Conservation (phyloP, 1,284 basidiomycete genomes). For the Ceratobasidium sp. region DNA sequence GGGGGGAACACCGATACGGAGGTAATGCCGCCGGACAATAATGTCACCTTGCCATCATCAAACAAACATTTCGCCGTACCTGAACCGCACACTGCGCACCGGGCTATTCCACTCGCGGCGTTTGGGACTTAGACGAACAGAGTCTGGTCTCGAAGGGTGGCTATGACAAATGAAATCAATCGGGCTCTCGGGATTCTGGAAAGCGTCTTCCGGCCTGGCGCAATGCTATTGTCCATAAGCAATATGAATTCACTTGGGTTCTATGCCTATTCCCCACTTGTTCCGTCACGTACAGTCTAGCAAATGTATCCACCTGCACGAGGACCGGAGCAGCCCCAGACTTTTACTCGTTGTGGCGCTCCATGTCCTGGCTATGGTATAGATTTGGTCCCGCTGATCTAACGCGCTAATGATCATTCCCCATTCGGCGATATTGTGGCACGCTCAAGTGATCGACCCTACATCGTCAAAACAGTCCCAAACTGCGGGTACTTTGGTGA, state of each 20-base stretch:
- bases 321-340: neutral
- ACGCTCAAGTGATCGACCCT: neutral
- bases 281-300: neutral
- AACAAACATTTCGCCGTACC: too few species aligned
- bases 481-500: neutral
- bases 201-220: too few species aligned
- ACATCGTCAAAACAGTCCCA: neutral
- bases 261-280: neutral
- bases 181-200: neutral
- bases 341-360: neutral
- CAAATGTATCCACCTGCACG: neutral
- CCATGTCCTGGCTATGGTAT: neutral
- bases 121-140: constrained; percentile 5
- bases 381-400: neutral
- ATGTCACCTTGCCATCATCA: too few species aligned
- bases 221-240: neutral
- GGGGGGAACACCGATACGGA: neutral
- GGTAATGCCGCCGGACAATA: neutral
- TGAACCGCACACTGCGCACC: too few species aligned
- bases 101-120: neutral
- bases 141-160: neutral
- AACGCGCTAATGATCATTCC: neutral
- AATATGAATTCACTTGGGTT: neutral
- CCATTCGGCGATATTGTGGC: neutral
- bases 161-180: neutral